A percentile compares a stretch with the other conserved stretches of the same genome.
These are phyloP conservation scores for Talaromyces sp. DNA, from an alignment of 2,329 filamentous ascomycete species.

Conservation along the genomic window DNA sequence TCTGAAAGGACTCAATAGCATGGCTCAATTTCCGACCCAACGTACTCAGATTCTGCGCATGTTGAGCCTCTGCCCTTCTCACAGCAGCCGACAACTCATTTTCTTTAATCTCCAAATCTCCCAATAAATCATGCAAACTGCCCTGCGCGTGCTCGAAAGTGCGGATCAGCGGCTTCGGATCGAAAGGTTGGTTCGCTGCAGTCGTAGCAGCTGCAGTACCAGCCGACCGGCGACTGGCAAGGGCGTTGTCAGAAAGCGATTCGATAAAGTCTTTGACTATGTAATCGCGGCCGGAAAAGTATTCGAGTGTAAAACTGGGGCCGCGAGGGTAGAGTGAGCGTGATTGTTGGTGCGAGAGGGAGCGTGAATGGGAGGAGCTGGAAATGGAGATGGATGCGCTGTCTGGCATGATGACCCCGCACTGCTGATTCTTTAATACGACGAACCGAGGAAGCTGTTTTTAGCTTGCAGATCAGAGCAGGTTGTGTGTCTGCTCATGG, in stretches of 20 bases:
- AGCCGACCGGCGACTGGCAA: slow-evolving; percentile 73
- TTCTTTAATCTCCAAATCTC: slow-evolving; percentile 84
- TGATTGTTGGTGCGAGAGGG: slow-evolving; percentile 45
- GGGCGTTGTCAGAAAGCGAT: slow-evolving; percentile 77
- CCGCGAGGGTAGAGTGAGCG: slow-evolving; percentile 72
- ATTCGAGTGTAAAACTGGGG: slow-evolving; percentile 81
- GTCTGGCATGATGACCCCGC: slow-evolving; percentile 33
- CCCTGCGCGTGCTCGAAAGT: slow-evolving; percentile 74
- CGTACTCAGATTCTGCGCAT: slow-evolving; percentile 85
- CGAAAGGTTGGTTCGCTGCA: slow-evolving; percentile 60
- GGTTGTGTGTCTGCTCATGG: background rate
- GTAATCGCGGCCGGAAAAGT: slow-evolving; percentile 86
- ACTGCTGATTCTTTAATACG: background rate
- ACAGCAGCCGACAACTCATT: slow-evolving; percentile 89
- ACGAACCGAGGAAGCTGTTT: background rate
- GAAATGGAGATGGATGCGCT: slow-evolving; percentile 31
- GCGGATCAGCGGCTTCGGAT: slow-evolving; percentile 93
- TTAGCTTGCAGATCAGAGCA: background rate
- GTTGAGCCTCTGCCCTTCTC: slow-evolving; percentile 83
- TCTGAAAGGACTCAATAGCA: slow-evolving; percentile 88
- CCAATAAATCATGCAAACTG: slow-evolving; percentile 53
- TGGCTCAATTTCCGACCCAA: slow-evolving; percentile 86
- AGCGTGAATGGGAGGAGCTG: slow-evolving; percentile 27
- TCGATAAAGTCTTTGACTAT: slow-evolving; percentile 98
- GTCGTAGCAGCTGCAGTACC: slow-evolving; percentile 28